Evolutionary conservation across 257 asterid genomes (phyloP).

Genomic region (Paraleonurus japonicus): DNA sequence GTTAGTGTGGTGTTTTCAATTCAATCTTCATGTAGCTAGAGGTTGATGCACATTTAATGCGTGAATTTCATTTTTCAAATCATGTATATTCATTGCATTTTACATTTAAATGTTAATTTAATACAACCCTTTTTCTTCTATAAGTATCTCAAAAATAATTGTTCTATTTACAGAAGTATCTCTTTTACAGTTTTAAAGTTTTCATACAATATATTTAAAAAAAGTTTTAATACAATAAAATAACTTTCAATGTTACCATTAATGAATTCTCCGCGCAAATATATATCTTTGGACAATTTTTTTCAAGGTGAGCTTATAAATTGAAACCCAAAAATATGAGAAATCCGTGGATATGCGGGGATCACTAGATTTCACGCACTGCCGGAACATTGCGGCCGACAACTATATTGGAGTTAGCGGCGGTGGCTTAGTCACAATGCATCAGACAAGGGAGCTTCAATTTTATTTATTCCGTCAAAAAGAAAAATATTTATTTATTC

Average conservation of each 20-base stretch:
- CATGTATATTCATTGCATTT: background rate
- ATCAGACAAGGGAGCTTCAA: background rate
- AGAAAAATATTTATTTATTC: no score
- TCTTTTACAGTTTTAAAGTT: no score
- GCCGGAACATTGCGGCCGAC: constrained; percentile 31
- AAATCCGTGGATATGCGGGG: no score
- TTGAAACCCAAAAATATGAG: no score
- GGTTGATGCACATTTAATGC: background rate
- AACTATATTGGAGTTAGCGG: constrained; percentile 23
- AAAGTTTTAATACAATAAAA: no score
- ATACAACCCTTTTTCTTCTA: background rate
- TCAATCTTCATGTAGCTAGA: background rate
- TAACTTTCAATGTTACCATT: no score
- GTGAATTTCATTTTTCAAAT: background rate
- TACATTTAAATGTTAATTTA: background rate
- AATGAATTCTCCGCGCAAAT: background rate
- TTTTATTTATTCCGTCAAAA: no score
- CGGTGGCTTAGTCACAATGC: constrained; percentile 21
- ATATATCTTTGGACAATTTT: no score
- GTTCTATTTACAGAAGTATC: background rate
- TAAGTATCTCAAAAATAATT: background rate
- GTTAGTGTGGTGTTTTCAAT: background rate
- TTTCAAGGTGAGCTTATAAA: no score
- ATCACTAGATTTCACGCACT: background rate
- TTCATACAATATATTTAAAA: no score